These are phyloP conservation scores for Filobasidium uniguttulatum DNA, from an alignment of 1,284 basidiomycete genomes.

Conservation along the genomic window DNA sequence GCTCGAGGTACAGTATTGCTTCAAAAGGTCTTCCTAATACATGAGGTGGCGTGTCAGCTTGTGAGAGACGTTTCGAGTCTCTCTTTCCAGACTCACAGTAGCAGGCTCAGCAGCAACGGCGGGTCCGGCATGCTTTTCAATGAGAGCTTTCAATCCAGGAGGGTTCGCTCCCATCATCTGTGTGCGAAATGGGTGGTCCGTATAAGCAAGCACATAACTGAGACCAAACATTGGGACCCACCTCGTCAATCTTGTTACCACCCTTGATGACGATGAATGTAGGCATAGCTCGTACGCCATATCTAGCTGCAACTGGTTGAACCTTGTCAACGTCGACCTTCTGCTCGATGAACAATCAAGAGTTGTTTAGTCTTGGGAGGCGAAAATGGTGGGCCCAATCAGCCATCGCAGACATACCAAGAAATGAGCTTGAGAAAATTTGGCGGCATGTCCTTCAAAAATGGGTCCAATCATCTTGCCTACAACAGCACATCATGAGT, in stretches of 20 bases:
- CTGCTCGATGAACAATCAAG: slow-evolving; percentile 15
- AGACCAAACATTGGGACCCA: slow-evolving; percentile 15
- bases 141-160: slow-evolving; percentile 27
- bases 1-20: too few species aligned
- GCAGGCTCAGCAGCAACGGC: slow-evolving; percentile 10
- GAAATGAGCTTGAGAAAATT: slow-evolving; percentile 26
- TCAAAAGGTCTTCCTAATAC: too few species aligned
- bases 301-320: slow-evolving; percentile 33
- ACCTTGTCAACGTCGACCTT: slow-evolving; percentile 40
- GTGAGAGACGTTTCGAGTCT: too few species aligned
- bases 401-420: slow-evolving; percentile 13
- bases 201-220: not conserved
- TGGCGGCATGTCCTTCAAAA: not conserved
- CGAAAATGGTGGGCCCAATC: slow-evolving; percentile 6
- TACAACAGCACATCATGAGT: slow-evolving; percentile 18
- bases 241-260: slow-evolving; percentile 32
- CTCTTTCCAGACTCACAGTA: too few species aligned
- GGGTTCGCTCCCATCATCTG: slow-evolving; percentile 28
- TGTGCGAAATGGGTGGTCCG: not conserved
- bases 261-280: slow-evolving; percentile 41
- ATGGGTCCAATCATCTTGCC: not conserved
- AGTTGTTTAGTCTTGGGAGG: slow-evolving; percentile 7
- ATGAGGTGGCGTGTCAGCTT: too few species aligned
- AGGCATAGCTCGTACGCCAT: slow-evolving; percentile 38
- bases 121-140: slow-evolving; percentile 30